Evolutionary conservation across 2,329 filamentous ascomycete species (phyloP).

Genomic region (Dichotomopilus funicola): DNA sequence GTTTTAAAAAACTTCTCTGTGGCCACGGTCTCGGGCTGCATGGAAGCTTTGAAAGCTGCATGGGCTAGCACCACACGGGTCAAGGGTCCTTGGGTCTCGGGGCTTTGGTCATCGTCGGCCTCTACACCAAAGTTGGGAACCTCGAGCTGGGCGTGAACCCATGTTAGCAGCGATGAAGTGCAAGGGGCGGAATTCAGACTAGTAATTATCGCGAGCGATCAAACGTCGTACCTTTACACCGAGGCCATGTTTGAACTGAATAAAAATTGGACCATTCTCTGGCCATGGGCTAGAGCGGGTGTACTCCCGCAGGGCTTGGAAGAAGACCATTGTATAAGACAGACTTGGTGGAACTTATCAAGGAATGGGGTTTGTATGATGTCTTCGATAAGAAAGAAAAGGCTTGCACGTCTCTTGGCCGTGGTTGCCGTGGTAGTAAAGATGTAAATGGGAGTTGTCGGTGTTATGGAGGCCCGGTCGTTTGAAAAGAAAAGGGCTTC

Average conservation of each 20-base stretch:
- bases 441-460: not conserved
- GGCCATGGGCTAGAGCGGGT: constrained; percentile 6
- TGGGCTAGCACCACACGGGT: constrained; percentile 7
- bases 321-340: constrained; percentile 1
- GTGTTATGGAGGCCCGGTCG: not conserved
- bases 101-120: not conserved
- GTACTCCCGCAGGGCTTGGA: constrained; percentile 3
- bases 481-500: not conserved
- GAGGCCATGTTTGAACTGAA: constrained; percentile 4
- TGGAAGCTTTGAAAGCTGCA: constrained; percentile 5
- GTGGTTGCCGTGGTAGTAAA: no score
- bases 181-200: not conserved
- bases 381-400: not conserved
- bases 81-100: not conserved
- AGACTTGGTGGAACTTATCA: not conserved
- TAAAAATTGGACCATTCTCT: not conserved
- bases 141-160: not conserved
- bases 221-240: not conserved
- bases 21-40: not conserved
- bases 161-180: not conserved
- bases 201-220: not conserved
- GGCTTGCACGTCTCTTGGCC: not conserved
- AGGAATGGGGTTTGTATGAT: not conserved
- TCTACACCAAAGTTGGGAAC: constrained; percentile 8
- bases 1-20: constrained; percentile 8